phyloP scores from a whole-genome alignment of 371 early-diverging fungal species.

The Batkoa obscura region DNA sequence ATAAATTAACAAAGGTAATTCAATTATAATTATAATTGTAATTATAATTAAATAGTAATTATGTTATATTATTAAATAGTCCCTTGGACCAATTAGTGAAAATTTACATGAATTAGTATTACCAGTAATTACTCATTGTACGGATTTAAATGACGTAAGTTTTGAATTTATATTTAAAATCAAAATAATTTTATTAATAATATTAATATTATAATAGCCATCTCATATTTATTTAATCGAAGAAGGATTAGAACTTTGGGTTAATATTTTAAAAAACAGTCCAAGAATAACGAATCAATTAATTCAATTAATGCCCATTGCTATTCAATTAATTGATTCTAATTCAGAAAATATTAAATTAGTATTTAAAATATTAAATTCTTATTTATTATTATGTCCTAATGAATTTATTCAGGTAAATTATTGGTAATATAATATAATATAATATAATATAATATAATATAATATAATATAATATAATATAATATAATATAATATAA shows the following conservation, averaged over 20 bases:
- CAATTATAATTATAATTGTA: background rate
- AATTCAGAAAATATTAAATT: conserved; percentile 54
- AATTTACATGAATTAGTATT: conserved; percentile 49
- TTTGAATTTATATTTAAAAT: background rate
- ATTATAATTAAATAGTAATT: background rate
- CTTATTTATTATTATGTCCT: conserved; percentile 50
- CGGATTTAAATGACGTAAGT: conserved; percentile 28
- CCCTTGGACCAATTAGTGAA: conserved; percentile 43
- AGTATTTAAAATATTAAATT: conserved; percentile 54
- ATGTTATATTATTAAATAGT: conserved; percentile 13
- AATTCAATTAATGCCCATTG: conserved; percentile 33
- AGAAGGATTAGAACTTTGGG: conserved; percentile 77
- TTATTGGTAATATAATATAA: background rate
- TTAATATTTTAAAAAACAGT: conserved; percentile 47
- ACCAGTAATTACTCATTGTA: conserved; percentile 52
- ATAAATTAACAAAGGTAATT: conserved; percentile 45
- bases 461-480: no score
- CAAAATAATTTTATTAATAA: no score
- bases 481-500: no score
- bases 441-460: no score
- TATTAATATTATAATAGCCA: conserved; percentile 17
- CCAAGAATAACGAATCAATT: conserved; percentile 26
- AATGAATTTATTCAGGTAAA: background rate
- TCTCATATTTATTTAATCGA: conserved; percentile 70
- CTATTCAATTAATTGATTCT: conserved; percentile 41